Percentiles rank a stretch among this genome's conserved stretches.
Evolutionary conservation across 805 yeast genomes (phyloP).

Genomic region (Candida insectalens): DNA sequence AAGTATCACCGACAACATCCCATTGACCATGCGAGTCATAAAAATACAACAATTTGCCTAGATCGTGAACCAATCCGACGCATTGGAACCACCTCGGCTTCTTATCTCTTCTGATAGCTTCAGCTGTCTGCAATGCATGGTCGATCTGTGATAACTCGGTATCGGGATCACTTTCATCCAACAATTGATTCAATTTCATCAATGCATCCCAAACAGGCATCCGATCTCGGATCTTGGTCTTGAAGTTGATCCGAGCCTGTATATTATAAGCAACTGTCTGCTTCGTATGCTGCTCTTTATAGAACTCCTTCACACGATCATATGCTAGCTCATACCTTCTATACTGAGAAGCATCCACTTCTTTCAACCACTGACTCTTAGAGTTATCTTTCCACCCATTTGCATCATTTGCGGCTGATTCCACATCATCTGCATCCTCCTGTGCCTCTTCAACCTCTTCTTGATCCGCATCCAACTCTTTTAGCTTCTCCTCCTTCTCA

Average conservation of each 20-base stretch:
- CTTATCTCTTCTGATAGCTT: constrained; percentile 56
- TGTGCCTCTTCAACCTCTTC: constrained; percentile 3
- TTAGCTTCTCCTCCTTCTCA: constrained; percentile 1
- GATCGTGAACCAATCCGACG: constrained; percentile 63
- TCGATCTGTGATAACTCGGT: constrained; percentile 67
- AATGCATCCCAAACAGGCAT: constrained; percentile 70
- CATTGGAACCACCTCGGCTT: constrained; percentile 72
- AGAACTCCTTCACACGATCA: constrained; percentile 56
- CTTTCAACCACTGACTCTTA: constrained; percentile 12
- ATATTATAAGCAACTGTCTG: constrained; percentile 68
- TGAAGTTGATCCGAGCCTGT: constrained; percentile 63
- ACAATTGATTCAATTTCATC: constrained; percentile 46
- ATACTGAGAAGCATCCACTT: constrained; percentile 27
- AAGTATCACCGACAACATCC: constrained; percentile 77
- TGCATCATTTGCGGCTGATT: neutral
- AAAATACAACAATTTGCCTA: constrained; percentile 60
- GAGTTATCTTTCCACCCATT: constrained; percentile 15
- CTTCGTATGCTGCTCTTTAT: constrained; percentile 56
- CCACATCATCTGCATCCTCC: neutral
- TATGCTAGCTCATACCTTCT: constrained; percentile 63
- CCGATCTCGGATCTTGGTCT: constrained; percentile 53
- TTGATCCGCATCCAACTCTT: constrained; percentile 1
- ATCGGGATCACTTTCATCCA: constrained; percentile 70
- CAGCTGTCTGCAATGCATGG: constrained; percentile 70
- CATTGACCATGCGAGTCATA: constrained; percentile 69